Conservation (phyloP, 2,329 filamentous ascomycete genomes). For the Emericellopsis cladophorae region DNA sequence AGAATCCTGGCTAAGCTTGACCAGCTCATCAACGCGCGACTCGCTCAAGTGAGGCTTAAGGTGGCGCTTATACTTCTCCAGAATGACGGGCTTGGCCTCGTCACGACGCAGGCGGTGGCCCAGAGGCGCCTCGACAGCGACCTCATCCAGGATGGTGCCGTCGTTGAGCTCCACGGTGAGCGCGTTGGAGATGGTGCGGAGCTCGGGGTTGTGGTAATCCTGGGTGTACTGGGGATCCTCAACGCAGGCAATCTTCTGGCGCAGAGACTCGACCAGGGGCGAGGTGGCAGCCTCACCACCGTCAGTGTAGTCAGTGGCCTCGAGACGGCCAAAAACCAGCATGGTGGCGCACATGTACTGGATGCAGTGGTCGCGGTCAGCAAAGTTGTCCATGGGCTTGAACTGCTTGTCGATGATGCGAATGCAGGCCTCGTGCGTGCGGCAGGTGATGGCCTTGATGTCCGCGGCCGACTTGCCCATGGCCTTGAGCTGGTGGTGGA, state of each 20-base stretch:
- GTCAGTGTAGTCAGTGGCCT: slow-evolving; percentile 88
- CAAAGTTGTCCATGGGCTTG: slow-evolving; percentile 99
- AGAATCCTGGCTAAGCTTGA: slow-evolving; percentile 65
- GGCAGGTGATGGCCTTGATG: slow-evolving; percentile 86
- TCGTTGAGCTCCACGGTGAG: slow-evolving; percentile 91
- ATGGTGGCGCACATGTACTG: slow-evolving; percentile 99
- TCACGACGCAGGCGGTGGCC: slow-evolving; percentile 84
- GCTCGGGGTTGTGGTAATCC: slow-evolving; percentile 88
- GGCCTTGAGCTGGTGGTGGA: slow-evolving; percentile 70
- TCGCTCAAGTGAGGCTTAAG: slow-evolving; percentile 71
- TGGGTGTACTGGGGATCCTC: slow-evolving; percentile 90
- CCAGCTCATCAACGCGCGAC: slow-evolving; percentile 66
- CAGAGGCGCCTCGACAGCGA: slow-evolving; percentile 85
- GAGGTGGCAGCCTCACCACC: slow-evolving; percentile 86
- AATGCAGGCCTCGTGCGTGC: slow-evolving; percentile 95
- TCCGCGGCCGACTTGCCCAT: slow-evolving; percentile 86
- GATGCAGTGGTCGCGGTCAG: slow-evolving; percentile 97
- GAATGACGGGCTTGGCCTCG: slow-evolving; percentile 94
- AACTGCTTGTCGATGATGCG: slow-evolving; percentile 99
- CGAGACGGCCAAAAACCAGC: slow-evolving; percentile 88
- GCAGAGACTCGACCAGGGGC: slow-evolving; percentile 76
- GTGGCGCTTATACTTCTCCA: slow-evolving; percentile 92
- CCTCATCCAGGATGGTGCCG: slow-evolving; percentile 80
- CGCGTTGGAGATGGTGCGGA: slow-evolving; percentile 95
- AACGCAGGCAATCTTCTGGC: slow-evolving; percentile 88